phyloP scores from a whole-genome alignment of 176 grass and related monocot species.

The Dendrocalamus sinicus region DNA sequence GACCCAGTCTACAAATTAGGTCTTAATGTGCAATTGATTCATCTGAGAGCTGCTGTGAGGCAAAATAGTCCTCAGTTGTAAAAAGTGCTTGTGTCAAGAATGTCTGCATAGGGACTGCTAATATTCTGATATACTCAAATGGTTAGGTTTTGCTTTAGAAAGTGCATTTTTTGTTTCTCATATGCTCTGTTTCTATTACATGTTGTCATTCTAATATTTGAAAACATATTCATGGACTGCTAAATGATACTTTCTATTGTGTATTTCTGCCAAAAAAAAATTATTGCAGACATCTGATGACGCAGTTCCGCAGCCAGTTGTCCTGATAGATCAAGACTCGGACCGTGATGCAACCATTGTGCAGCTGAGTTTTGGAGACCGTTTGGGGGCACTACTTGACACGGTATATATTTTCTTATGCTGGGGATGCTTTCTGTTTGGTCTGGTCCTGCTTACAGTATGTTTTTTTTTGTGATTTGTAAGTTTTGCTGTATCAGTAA shows the following conservation, averaged over 20 bases:
- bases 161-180: neutral
- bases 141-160: neutral
- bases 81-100: constrained; percentile 9
- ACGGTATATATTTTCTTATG: constrained; percentile 58
- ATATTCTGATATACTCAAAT: neutral
- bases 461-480: constrained; percentile 12
- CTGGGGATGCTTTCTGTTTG: neutral
- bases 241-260: constrained; percentile 15
- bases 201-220: neutral
- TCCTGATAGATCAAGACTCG: constrained; percentile 92
- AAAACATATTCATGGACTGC: neutral
- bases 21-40: neutral
- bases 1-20: neutral
- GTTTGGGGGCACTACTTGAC: constrained; percentile 87
- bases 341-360: constrained; percentile 90
- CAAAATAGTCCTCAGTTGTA: constrained; percentile 26
- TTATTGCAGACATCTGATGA: constrained; percentile 59
- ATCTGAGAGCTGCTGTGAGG: neutral
- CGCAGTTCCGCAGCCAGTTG: constrained; percentile 70
- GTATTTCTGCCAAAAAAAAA: constrained; percentile 13
- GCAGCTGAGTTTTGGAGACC: constrained; percentile 90
- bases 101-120: neutral
- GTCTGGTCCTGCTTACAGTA: constrained; percentile 16
- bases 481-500: constrained; percentile 26
- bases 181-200: constrained; percentile 9